Evolutionary conservation across 2,329 filamentous ascomycete species (phyloP).

Genomic region (Pyricularia sp.): DNA sequence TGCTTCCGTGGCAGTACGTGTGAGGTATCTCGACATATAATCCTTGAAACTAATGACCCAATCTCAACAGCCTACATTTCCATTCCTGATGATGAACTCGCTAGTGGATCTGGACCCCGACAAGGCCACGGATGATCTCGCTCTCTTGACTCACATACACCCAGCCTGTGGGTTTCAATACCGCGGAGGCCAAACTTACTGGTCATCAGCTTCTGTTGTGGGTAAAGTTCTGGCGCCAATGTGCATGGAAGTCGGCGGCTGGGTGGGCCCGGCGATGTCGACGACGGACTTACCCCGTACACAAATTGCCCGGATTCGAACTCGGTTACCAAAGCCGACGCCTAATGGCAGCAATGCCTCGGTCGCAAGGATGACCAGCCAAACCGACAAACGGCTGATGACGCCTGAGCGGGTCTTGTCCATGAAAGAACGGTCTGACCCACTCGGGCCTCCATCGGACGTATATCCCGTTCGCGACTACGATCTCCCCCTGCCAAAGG

Average conservation of each 20-base stretch:
- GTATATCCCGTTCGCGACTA: slow-evolving; percentile 61
- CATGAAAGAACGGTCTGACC: slow-evolving; percentile 60
- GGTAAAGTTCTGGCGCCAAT: slow-evolving; percentile 68
- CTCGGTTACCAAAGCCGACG: slow-evolving; percentile 37
- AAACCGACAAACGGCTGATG: slow-evolving; percentile 18
- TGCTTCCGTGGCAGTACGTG: background rate
- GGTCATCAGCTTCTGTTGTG: slow-evolving; percentile 62
- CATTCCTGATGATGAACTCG: slow-evolving; percentile 71
- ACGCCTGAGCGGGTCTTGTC: slow-evolving; percentile 50
- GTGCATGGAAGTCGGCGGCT: slow-evolving; percentile 61
- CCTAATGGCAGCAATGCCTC: background rate
- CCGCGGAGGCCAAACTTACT: slow-evolving; percentile 65
- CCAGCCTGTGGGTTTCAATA: slow-evolving; percentile 69
- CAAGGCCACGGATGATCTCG: slow-evolving; percentile 53
- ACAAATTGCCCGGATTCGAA: slow-evolving; percentile 61
- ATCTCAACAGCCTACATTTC: slow-evolving; percentile 42
- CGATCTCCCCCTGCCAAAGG: slow-evolving; percentile 46
- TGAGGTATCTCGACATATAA: background rate
- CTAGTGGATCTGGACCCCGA: slow-evolving; percentile 68
- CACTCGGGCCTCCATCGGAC: slow-evolving; percentile 54
- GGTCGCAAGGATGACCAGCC: background rate
- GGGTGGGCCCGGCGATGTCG: slow-evolving; percentile 64
- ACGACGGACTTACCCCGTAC: slow-evolving; percentile 57
- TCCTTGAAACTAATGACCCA: background rate
- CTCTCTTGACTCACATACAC: slow-evolving; percentile 57